These are phyloP conservation scores for Eleusine indica DNA, from an alignment of 176 grass and related monocot genomes.

Conservation along the genomic window DNA sequence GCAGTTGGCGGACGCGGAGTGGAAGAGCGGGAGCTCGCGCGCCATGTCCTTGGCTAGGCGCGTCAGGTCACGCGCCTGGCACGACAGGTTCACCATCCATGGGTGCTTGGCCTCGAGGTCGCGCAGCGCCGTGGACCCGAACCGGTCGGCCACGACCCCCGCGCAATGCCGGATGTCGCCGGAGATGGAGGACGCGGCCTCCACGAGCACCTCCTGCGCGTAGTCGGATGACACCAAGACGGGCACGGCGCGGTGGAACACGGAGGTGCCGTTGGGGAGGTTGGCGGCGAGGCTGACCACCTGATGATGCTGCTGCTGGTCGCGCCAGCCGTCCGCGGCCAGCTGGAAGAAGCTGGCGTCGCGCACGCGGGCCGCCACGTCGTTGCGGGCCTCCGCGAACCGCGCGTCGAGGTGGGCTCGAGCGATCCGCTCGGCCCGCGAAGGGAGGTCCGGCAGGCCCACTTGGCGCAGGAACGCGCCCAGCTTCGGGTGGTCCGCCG, in stretches of 20 bases:
- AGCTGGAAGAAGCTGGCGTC: slow-evolving; percentile 94
- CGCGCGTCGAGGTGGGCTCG: slow-evolving; percentile 55
- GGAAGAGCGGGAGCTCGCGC: slow-evolving; percentile 64
- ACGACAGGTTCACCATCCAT: slow-evolving; percentile 84
- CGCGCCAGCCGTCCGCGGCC: slow-evolving; percentile 62
- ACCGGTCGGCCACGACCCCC: slow-evolving; percentile 81
- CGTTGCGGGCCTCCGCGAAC: slow-evolving; percentile 52
- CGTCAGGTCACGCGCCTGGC: slow-evolving; percentile 59
- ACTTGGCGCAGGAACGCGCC: slow-evolving; percentile 65
- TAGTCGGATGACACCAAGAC: slow-evolving; percentile 44
- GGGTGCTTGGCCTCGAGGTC: slow-evolving; percentile 72
- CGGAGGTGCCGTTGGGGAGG: slow-evolving; percentile 74
- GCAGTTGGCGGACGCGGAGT: slow-evolving; percentile 50
- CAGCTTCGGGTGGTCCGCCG: slow-evolving; percentile 73
- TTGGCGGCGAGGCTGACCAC: slow-evolving; percentile 61
- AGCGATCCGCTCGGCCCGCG: slow-evolving; percentile 44
- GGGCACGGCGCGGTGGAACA: slow-evolving; percentile 71
- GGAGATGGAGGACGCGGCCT: slow-evolving; percentile 53
- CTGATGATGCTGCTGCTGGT: neutral
- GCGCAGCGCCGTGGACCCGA: slow-evolving; percentile 62
- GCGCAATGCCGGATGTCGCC: slow-evolving; percentile 56
- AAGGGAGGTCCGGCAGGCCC: slow-evolving; percentile 48
- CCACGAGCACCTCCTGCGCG: slow-evolving; percentile 64
- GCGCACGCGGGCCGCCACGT: slow-evolving; percentile 59
- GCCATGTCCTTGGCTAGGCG: slow-evolving; percentile 58